Base-by-base conservation (phyloP, 192 early-diverging fungal species). In the Entomortierella lignicola region DNA sequence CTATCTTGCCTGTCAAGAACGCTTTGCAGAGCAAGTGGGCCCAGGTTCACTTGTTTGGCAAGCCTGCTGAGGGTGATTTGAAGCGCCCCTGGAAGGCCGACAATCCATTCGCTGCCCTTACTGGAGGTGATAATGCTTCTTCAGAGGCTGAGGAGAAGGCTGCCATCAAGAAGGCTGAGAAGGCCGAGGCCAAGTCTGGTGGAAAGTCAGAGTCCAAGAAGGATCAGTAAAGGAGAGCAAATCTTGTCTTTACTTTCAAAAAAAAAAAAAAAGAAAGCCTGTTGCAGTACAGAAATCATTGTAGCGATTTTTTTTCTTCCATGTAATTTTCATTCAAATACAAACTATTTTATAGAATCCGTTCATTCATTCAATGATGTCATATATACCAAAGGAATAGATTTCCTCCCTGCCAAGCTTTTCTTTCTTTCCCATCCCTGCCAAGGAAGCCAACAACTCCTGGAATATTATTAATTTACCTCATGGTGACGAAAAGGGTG, bases 21-120 rank as follows among this genome's bases (percentile, higher is more conserved):
- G 75, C 94, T 55, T 85, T 89, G 60, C 84, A 84, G 63, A 89
- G 87, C 69, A 92, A 88, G 82, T 82, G 94, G 27, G 90, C 95
- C 58, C 87, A 91, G 82, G 89, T 98, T 82, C 89, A 96, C 71
- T 41, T 96, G 39, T 85, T 93, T 74, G 88, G 90, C 43, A 83
- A 92, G 80, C 81, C 87, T 12, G 90, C 96, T 23, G 89, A 86
- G 52, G 95, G 92, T 72, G 90, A 90, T 18, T 85, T 98, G 50
- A 88, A 85, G 72, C 89, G 97, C 60, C 97, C 97, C 20, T 98
- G 94, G 91, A 89, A 91, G 80, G 86, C 87, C 8, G 86, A 88
- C 39, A 87, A 85, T 59, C 93, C 94, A 64, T 93, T 97, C 81
- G 94, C 83, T 55, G 82, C 79, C 31, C 51, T 89, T 21, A 61